These are phyloP conservation scores for Coniferiporia sulphurascens DNA, from an alignment of 1,284 basidiomycete genomes.

Conservation along the genomic window DNA sequence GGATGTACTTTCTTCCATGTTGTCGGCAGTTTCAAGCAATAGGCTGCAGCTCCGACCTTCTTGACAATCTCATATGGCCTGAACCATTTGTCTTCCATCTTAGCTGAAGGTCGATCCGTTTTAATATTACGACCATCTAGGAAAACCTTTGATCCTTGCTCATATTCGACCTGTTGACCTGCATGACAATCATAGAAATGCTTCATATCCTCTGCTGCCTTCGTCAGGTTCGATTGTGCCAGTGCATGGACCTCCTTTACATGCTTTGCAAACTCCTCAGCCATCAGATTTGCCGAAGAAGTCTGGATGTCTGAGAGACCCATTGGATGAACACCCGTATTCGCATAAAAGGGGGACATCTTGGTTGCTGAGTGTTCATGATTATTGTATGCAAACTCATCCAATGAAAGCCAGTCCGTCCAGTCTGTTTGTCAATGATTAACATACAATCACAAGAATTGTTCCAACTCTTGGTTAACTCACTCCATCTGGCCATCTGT, in stretches of 20 bases:
- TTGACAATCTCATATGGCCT: neutral
- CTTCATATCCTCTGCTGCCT: neutral
- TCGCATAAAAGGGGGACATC: slow-evolving; percentile 24
- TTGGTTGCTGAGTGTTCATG: slow-evolving; percentile 21
- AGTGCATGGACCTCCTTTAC: neutral
- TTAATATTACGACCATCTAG: neutral
- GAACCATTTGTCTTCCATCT: neutral
- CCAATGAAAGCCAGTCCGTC: slow-evolving; percentile 23
- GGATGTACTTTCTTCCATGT: slow-evolving; percentile 4
- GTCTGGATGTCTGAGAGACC: neutral
- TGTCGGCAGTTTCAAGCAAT: neutral
- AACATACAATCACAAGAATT: slow-evolving; percentile 20
- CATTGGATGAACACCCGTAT: neutral
- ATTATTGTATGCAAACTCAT: slow-evolving; percentile 23
- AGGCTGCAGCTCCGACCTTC: neutral
- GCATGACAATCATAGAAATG: neutral
- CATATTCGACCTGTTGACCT: neutral
- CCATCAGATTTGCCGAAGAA: neutral
- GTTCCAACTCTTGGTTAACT: slow-evolving; percentile 25
- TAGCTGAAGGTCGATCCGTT: neutral
- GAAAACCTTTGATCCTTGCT: neutral
- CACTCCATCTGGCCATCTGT: no score
- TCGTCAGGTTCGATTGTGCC: neutral
- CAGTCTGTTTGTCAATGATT: slow-evolving; percentile 30
- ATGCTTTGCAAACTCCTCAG: neutral